phyloP scores from a whole-genome alignment of 2,329 filamentous ascomycete genomes.

The Sarocladium oryzae region DNA sequence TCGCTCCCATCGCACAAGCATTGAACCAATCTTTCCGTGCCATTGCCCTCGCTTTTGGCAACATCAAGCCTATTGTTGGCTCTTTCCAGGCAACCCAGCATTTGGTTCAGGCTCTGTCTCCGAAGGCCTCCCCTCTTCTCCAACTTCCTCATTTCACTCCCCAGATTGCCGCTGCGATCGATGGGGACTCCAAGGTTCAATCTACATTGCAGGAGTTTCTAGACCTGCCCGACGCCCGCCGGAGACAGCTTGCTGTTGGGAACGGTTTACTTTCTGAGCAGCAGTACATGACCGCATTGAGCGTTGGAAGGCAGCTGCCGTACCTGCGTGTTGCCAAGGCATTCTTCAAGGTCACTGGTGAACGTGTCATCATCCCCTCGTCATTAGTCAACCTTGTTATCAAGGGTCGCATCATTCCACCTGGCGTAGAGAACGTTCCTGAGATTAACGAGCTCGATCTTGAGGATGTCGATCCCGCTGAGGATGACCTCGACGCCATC shows the following conservation, averaged over 20 bases:
- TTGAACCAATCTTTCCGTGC: conserved; percentile 82
- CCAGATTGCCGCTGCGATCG: conserved; percentile 56
- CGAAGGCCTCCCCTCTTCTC: conserved; percentile 77
- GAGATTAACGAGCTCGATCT: conserved; percentile 71
- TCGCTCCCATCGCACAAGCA: conserved; percentile 77
- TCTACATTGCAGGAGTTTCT: conserved; percentile 83
- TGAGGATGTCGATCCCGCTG: conserved; percentile 84
- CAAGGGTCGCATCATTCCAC: conserved; percentile 89
- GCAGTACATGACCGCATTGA: conserved; percentile 70
- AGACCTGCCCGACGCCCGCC: conserved; percentile 68
- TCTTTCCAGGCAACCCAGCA: conserved; percentile 80
- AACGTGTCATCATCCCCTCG: conserved; percentile 84
- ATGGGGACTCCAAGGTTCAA: conserved; percentile 70
- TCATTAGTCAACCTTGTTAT: conserved; percentile 91
- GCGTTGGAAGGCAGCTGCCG: conserved; percentile 77
- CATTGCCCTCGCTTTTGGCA: conserved; percentile 82
- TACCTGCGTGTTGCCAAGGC: conserved; percentile 80
- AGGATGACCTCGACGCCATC: conserved; percentile 83
- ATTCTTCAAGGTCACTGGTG: conserved; percentile 95
- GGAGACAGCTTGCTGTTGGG: conserved; percentile 65
- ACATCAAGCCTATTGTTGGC: conserved; percentile 72
- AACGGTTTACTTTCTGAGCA: conserved; percentile 63
- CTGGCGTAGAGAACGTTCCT: conserved; percentile 70
- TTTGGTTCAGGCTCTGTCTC: conserved; percentile 82
- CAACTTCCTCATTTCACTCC: conserved; percentile 85